A percentile compares a stretch with the other conserved stretches of the same genome.
phyloP scores from a whole-genome alignment of 202 grass and related monocot genomes.

The Tripidium arundinaceum region DNA sequence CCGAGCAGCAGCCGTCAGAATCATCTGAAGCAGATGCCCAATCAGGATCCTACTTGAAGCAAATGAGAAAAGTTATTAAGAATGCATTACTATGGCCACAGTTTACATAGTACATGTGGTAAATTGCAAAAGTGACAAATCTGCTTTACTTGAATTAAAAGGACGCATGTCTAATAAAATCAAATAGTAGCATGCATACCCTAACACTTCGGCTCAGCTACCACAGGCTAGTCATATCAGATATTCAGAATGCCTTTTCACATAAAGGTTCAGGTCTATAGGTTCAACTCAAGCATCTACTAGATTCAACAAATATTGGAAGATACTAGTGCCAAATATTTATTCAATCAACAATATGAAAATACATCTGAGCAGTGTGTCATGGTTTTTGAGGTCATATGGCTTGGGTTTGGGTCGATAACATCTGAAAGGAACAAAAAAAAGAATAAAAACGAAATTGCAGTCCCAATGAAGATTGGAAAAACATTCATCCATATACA shows the following conservation, averaged over 20 bases:
- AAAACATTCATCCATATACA: neutral
- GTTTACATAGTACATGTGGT: neutral
- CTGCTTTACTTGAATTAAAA: neutral
- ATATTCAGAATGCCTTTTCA: neutral
- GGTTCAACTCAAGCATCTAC: constrained; percentile 5
- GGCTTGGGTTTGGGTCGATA: neutral
- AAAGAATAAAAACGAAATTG: neutral
- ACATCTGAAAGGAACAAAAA: neutral
- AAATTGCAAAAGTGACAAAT: neutral
- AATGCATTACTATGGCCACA: neutral
- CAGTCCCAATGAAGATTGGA: neutral
- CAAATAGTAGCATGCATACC: neutral
- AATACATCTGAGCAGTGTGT: neutral
- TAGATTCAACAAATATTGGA: neutral
- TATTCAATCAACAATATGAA: neutral
- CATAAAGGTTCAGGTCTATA: no score
- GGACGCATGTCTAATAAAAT: neutral
- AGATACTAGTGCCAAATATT: neutral
- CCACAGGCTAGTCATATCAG: neutral
- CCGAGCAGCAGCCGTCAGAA: constrained; percentile 38
- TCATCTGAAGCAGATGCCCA: constrained; percentile 42
- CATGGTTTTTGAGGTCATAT: neutral
- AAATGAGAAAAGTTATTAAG: constrained; percentile 6
- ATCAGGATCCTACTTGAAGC: constrained; percentile 27
- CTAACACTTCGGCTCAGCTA: neutral